phyloP scores from a whole-genome alignment of 1,139 yeast genomes.

The Debaryomyces coudertii region DNA sequence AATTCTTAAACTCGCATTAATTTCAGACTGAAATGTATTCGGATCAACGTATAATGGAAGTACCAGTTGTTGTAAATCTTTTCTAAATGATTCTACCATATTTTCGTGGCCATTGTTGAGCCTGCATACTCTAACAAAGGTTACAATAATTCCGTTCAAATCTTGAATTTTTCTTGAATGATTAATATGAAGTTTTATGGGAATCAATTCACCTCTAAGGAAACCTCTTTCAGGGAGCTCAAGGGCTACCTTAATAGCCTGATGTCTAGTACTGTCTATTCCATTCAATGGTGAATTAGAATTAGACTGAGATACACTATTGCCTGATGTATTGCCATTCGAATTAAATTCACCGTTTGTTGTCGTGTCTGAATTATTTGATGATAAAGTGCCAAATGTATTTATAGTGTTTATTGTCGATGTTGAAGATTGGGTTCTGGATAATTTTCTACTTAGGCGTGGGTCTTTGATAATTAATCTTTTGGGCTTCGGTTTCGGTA shows the following conservation, averaged over 20 bases:
- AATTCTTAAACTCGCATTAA: constrained; percentile 65
- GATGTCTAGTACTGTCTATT: constrained; percentile 19
- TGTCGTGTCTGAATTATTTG: constrained; percentile 36
- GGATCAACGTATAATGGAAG: constrained; percentile 84
- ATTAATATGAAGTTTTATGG: constrained; percentile 64
- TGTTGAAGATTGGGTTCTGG: constrained; percentile 54
- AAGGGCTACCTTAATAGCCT: constrained; percentile 55
- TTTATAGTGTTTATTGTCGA: constrained; percentile 49
- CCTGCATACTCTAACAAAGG: constrained; percentile 79
- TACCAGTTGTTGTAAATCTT: constrained; percentile 78
- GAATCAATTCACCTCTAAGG: constrained; percentile 76
- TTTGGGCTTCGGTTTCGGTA: constrained; percentile 72
- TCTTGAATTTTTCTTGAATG: constrained; percentile 75
- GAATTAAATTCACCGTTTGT: constrained; percentile 8
- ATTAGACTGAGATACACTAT: constrained; percentile 8
- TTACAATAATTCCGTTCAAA: constrained; percentile 75
- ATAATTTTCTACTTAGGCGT: constrained; percentile 27
- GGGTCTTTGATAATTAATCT: constrained; percentile 60
- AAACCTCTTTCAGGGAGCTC: constrained; percentile 71
- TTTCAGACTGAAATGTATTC: constrained; percentile 55
- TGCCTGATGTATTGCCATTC: constrained; percentile 8
- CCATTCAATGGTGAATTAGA: constrained; percentile 9
- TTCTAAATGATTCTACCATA: constrained; percentile 75
- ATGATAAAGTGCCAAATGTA: constrained; percentile 41
- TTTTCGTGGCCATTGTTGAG: constrained; percentile 69